Percentiles rank a stretch among this genome's conserved stretches.
Evolutionary conservation across 805 yeast species (phyloP).

Genomic region (Kockiozyma suomiensis): DNA sequence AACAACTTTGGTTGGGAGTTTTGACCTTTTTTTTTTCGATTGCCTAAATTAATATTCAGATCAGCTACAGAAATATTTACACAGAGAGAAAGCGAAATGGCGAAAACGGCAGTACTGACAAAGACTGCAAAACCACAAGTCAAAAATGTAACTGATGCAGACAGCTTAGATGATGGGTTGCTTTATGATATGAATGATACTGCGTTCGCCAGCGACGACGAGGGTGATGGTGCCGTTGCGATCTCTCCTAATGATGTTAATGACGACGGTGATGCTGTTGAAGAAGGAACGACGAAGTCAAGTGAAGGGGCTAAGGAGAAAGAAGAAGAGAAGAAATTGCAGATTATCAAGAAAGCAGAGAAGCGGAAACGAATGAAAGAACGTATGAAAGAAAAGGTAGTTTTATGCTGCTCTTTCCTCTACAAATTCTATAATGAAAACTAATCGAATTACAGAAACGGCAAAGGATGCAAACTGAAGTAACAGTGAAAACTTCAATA

Average conservation of each 20-base stretch:
- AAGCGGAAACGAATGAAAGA: constrained; percentile 24
- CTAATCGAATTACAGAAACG: constrained; percentile 13
- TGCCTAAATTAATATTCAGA: too few relatives aligned
- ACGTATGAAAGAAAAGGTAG: constrained; percentile 18
- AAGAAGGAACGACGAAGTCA: too few relatives aligned
- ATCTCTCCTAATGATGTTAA: constrained; percentile 1
- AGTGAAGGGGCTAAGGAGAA: too few relatives aligned
- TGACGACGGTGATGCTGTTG: neutral
- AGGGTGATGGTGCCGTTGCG: constrained; percentile 7
- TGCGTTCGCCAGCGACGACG: constrained; percentile 6
- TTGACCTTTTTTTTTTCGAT: too few relatives aligned
- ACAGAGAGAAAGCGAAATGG: neutral
- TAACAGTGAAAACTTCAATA: constrained; percentile 19
- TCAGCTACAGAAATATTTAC: too few relatives aligned
- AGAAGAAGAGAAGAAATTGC: constrained; percentile 4
- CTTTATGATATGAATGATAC: constrained; percentile 23
- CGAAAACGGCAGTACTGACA: neutral
- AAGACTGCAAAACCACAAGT: neutral
- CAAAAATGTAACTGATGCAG: constrained; percentile 6
- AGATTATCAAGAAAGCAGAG: constrained; percentile 7
- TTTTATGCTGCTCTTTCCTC: too few relatives aligned
- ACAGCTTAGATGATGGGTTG: constrained; percentile 34
- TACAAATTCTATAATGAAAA: too few relatives aligned
- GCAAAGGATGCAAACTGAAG: constrained; percentile 26
- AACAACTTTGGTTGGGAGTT: too few relatives aligned